phyloP scores from a whole-genome alignment of 2,329 filamentous ascomycete species.

The Atkinsonella hypoxylon region DNA sequence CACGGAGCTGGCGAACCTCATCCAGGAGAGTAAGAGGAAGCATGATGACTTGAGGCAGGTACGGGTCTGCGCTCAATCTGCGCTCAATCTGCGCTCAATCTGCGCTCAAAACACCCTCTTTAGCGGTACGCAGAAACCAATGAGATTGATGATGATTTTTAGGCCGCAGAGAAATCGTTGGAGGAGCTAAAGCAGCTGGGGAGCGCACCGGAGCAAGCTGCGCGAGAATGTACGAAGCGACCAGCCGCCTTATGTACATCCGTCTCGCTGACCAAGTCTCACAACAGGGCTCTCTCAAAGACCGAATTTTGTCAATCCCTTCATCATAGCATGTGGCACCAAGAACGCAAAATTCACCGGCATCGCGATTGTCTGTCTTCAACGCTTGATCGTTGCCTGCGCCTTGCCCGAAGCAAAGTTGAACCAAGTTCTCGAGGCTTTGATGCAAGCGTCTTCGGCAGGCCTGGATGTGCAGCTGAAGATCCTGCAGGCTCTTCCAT shows the following conservation, averaged over 20 bases:
- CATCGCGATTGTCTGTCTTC: conserved; percentile 78
- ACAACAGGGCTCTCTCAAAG: conserved; percentile 68
- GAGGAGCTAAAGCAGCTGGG: conserved; percentile 61
- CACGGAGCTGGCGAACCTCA: conserved; percentile 78
- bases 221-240: conserved; percentile 21
- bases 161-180: conserved; percentile 89
- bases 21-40: conserved; percentile 93
- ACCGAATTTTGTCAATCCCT: conserved; percentile 79
- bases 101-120: background rate
- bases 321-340: conserved; percentile 83
- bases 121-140: background rate
- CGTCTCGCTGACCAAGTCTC: conserved; percentile 7
- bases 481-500: conserved; percentile 83
- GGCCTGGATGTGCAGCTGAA: conserved; percentile 87
- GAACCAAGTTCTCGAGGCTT: conserved; percentile 75
- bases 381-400: conserved; percentile 72
- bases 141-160: background rate
- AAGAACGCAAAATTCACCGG: conserved; percentile 83
- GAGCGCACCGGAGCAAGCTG: conserved; percentile 24
- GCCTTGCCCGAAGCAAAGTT: conserved; percentile 70
- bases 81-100: too few species aligned
- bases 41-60: conserved; percentile 80
- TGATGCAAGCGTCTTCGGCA: conserved; percentile 74
- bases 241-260: background rate
- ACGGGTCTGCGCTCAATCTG: background rate